A percentile compares a stretch with the other conserved stretches of the same genome.
Evolutionary conservation across 345 rosid genomes (phyloP).

Genomic region (Lenwebbia sp.): DNA sequence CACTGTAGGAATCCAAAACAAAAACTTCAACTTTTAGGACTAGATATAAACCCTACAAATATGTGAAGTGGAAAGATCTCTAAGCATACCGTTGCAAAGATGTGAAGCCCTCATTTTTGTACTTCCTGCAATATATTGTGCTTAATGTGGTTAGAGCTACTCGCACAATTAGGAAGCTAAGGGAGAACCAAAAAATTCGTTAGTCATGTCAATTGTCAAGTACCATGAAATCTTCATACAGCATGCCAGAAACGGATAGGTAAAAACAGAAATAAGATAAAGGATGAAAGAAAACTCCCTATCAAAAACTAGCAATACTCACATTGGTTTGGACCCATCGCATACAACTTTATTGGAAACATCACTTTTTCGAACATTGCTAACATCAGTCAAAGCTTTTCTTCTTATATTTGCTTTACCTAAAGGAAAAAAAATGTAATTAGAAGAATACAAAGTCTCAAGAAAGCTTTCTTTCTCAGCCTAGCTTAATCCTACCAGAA

Average conservation of each 20-base stretch:
- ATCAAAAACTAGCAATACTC: slow-evolving; percentile 15
- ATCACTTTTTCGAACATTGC: slow-evolving; percentile 32
- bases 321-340: slow-evolving; percentile 49
- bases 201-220: neutral
- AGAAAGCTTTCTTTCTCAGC: neutral
- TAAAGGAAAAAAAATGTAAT: slow-evolving; percentile 11
- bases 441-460: neutral
- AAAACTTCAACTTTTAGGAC: neutral
- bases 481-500: neutral
- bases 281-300: neutral
- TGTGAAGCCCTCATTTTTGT: slow-evolving; percentile 10
- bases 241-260: neutral
- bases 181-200: neutral
- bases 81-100: slow-evolving; percentile 14
- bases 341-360: slow-evolving; percentile 10
- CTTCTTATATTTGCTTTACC: slow-evolving; percentile 37
- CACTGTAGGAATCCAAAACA: neutral
- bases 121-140: slow-evolving; percentile 15
- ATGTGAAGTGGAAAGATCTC: neutral
- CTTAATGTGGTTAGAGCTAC: neutral
- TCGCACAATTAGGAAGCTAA: neutral
- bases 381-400: slow-evolving; percentile 69
- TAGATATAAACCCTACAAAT: neutral
- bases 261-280: neutral
- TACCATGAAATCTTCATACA: neutral